Conservation (phyloP, 495 filamentous ascomycete species). For the Penicillium nucicola region DNA sequence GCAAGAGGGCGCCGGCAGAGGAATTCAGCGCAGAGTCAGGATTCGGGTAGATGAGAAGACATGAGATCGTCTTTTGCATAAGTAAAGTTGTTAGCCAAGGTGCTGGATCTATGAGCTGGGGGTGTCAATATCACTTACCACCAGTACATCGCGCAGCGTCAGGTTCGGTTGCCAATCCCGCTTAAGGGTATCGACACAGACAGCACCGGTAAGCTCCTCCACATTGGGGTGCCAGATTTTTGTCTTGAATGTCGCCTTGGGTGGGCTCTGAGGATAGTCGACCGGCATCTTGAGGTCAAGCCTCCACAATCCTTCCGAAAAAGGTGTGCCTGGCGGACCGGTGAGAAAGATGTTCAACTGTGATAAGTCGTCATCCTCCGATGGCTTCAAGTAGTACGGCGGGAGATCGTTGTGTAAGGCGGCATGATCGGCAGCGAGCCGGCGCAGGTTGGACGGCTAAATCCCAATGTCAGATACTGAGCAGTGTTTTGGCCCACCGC, state of each 20-base stretch:
- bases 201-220: constrained; percentile 60
- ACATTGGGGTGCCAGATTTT: constrained; percentile 74
- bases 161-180: constrained; percentile 62
- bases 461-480: constrained; percentile 10
- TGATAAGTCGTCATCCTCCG: constrained; percentile 56
- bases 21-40: constrained; percentile 69
- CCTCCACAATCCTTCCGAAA: constrained; percentile 56
- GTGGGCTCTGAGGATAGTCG: constrained; percentile 62
- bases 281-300: constrained; percentile 61
- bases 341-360: constrained; percentile 57
- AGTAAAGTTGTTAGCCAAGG: background rate
- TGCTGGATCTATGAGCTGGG: background rate
- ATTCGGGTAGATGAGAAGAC: constrained; percentile 70
- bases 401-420: constrained; percentile 57
- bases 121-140: constrained; percentile 36
- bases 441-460: constrained; percentile 52
- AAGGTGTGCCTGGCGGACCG: constrained; percentile 64
- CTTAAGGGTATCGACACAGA: constrained; percentile 73
- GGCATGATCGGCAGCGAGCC: constrained; percentile 64
- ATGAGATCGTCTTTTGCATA: constrained; percentile 55
- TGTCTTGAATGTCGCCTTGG: constrained; percentile 65
- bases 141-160: constrained; percentile 60
- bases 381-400: constrained; percentile 64
- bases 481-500: background rate
- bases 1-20: constrained; percentile 57